Evolutionary conservation across 2,329 filamentous ascomycete genomes (phyloP), one percentile per base, ranked within the genome.

Genomic region (Pseudodiploospora longispora): DNA sequence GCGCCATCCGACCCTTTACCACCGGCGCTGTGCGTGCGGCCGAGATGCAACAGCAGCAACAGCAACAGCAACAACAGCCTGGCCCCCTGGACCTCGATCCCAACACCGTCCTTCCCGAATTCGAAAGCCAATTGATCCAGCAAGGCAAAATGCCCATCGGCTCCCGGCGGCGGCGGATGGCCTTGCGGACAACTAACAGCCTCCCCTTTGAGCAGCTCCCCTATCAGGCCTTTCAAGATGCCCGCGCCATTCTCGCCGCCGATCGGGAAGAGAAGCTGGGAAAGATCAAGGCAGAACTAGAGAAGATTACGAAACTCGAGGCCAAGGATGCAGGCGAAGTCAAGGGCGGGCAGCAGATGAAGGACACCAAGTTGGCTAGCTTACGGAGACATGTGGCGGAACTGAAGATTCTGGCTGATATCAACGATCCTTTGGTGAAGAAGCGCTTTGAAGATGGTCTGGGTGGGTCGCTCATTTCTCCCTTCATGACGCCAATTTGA

Each of bases 151-250:
- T 78, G 49, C 88, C 87, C 42, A 72, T 95, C 56, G 90, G 90
- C 41, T 95, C 89, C 38, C 82, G 90, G 55, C 80, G 90, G 72
- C 83, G 90, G 50, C 83, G 91, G 61, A 78, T 81, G 29, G 85
- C 85, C 29, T 64, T 90, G 48, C 80, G 75, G 57, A 78, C 70
- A 55, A 76, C 70, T 33, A 68, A 75, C 50, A 76, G 83, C 56
- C 70, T 95, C 40, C 88, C 90, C 28, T 96, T 98, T 61, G 88
- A 95, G 70, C 85, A 91, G 61, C 72, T 98, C 53, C 93, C 93
- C 12, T 98, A 94, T 69, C 91, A 97, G 74, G 93, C 87, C 67
- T 98, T 97, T 71, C 93, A 98, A 68, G 90, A 96, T 69, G 93
- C 93, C 35, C 80, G 90, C 50, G 87, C 88, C 62, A 68, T 97